Evolutionary conservation across 192 early-diverging fungal species (phyloP).

Genomic region (Chytriomyces sp.): DNA sequence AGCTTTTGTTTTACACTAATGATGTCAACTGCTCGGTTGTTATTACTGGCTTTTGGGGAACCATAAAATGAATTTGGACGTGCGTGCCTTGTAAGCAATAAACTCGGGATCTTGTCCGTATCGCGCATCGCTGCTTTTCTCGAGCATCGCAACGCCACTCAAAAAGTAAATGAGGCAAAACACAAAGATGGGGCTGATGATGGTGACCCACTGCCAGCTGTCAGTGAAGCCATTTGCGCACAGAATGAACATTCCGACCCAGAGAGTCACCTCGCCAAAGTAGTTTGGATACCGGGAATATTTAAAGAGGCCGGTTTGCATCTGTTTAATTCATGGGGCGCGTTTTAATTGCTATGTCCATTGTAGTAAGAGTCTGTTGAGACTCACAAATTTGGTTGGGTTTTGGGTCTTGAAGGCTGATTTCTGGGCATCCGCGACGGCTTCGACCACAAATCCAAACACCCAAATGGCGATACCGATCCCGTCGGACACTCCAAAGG

Average conservation of each 20-base stretch:
- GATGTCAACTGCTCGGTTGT: slow-evolving; percentile 1
- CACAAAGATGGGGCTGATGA: slow-evolving; percentile 58
- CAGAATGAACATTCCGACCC: slow-evolving; percentile 59
- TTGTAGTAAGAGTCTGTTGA: not conserved
- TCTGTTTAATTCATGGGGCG: not conserved
- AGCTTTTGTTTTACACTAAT: no score
- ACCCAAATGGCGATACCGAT: slow-evolving; percentile 53
- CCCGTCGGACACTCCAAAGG: slow-evolving; percentile 42
- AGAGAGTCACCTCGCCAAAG: slow-evolving; percentile 58
- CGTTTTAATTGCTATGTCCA: not conserved
- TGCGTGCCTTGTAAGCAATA: slow-evolving; percentile 47
- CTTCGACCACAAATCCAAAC: slow-evolving; percentile 54
- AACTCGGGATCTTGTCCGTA: slow-evolving; percentile 52
- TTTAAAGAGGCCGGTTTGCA: slow-evolving; percentile 51
- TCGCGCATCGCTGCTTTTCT: slow-evolving; percentile 43
- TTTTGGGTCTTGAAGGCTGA: slow-evolving; percentile 50
- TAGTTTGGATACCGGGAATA: slow-evolving; percentile 59
- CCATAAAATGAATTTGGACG: slow-evolving; percentile 52
- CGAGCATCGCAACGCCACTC: slow-evolving; percentile 49
- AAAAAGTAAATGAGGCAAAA: slow-evolving; percentile 47
- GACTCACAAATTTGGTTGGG: slow-evolving; percentile 50
- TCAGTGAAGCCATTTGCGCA: slow-evolving; percentile 52
- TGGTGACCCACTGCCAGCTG: slow-evolving; percentile 56
- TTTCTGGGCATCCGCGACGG: slow-evolving; percentile 58
- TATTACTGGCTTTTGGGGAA: slow-evolving; percentile 38